Evolutionary conservation across 2,329 filamentous ascomycete species (phyloP).

Genomic region (Torrubiellomyces zombiae): DNA sequence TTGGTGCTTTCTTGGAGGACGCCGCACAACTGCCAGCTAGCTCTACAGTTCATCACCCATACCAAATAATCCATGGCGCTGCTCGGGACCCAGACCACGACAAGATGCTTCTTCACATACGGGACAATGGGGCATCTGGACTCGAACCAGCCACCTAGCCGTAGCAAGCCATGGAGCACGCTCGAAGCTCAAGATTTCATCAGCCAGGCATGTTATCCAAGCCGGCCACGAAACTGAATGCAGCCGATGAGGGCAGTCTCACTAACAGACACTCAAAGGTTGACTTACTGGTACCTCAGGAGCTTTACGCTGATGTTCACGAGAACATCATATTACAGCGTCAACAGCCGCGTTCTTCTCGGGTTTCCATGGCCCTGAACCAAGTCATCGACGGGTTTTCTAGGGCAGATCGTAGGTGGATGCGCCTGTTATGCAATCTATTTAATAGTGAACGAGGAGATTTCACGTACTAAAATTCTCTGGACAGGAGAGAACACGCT

Average conservation of each 20-base stretch:
- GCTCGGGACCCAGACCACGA: too few species aligned
- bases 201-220: slow-evolving; percentile 37
- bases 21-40: too few species aligned
- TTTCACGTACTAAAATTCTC: not conserved
- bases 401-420: slow-evolving; percentile 53
- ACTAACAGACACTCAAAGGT: slow-evolving; percentile 23
- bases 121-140: slow-evolving; percentile 54
- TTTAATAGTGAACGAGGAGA: too few species aligned
- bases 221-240: not conserved
- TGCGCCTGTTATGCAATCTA: not conserved
- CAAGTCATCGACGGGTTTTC: slow-evolving; percentile 82
- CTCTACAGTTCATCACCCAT: too few species aligned
- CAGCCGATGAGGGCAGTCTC: too few species aligned
- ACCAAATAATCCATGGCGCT: too few species aligned
- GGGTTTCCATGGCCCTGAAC: slow-evolving; percentile 56
- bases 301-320: slow-evolving; percentile 36
- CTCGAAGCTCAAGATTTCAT: slow-evolving; percentile 49
- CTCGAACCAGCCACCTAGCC: slow-evolving; percentile 49
- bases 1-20: too few species aligned
- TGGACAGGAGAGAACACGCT: slow-evolving; percentile 43
- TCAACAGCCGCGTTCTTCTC: slow-evolving; percentile 36
- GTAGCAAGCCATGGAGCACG: slow-evolving; percentile 59
- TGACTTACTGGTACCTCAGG: slow-evolving; percentile 57
- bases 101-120: slow-evolving; percentile 62
- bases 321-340: slow-evolving; percentile 27